Evolutionary conservation across 139 green algal species (phyloP), one percentile per base, ranked within the genome.

Genomic region (Chlamydomonas asymmetrica): DNA sequence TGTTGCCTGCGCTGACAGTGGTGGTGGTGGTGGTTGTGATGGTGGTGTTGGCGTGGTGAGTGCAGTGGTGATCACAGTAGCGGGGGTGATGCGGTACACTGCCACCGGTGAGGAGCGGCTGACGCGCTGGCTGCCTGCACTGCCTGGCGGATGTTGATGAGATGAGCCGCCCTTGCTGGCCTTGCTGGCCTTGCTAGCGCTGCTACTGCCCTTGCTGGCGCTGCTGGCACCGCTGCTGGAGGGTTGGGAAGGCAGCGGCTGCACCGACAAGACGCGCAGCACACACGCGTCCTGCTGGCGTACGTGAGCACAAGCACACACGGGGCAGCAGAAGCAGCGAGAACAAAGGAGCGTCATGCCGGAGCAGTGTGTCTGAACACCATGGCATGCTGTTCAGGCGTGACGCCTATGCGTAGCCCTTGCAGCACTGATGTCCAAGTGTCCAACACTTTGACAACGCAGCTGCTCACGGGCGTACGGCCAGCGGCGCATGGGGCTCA

Each of bases 101-200:
- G n/a, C n/a, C n/a, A n/a, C 23, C 27, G 9, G 32, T 22, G 23
- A 64, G 57, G 22, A 27, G 23, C 32, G 57, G 9, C 16, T 37
- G 20, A 31, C 43, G 29, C 60, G 6, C 29, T 45, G 40, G 60
- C 60, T 66, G 7, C 60, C 56, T 63, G 56, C 56, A 38, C 27
- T n/a, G 32, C 10, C 56, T 63, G 56, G 27, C 56, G 16, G 56
- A 9, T 68, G 18, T n/a, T n/a, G n/a, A n/a, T n/a, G n/a, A n/a
- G n/a, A n/a, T n/a, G n/a, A n/a, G 18, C 62, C 43, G 62, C 62
- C 43, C 31, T 32, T 68, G 62, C 62, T 68, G 62, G 31, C 43
- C 9, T 20, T 68, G 62, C 62, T 68, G 62, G n/a, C n/a, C n/a
- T n/a, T n/a, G n/a, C 35, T 43, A 8, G 9, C 22, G 62, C 62